A percentile compares a stretch with the other conserved stretches of the same genome.
phyloP scores from a whole-genome alignment of 2,329 filamentous ascomycete genomes.

The Atkinsonella texensis region DNA sequence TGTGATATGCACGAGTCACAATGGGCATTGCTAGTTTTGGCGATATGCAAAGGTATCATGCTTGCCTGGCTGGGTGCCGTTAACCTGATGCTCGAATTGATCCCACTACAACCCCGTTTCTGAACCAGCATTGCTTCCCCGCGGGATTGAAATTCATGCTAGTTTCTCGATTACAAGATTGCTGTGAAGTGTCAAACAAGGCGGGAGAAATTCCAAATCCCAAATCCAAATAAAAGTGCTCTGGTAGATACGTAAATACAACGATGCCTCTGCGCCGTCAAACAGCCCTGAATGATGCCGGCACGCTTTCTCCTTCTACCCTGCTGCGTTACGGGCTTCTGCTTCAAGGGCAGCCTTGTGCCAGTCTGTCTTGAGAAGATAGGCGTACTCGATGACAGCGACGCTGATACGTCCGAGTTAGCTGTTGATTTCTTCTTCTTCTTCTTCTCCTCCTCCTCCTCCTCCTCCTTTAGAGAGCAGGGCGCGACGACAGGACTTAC shows the following conservation, averaged over 20 bases:
- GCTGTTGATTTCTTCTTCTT: too few relatives aligned
- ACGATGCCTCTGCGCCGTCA: neutral
- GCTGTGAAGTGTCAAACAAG: too few relatives aligned
- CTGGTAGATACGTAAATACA: neutral
- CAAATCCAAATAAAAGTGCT: too few relatives aligned
- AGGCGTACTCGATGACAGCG: slow-evolving; percentile 40
- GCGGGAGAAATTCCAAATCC: too few relatives aligned
- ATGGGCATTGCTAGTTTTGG: too few relatives aligned
- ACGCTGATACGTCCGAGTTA: slow-evolving; percentile 24
- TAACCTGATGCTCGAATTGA: too few relatives aligned
- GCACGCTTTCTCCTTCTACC: slow-evolving; percentile 17
- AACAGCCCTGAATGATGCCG: neutral
- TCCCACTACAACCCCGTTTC: neutral
- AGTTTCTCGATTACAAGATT: neutral
- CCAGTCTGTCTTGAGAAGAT: slow-evolving; percentile 41
- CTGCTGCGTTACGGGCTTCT: slow-evolving; percentile 35
- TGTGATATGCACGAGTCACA: too few relatives aligned
- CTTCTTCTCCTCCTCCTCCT: too few relatives aligned
- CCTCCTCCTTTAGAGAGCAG: too few relatives aligned
- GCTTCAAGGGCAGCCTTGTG: slow-evolving; percentile 40
- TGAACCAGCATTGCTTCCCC: neutral
- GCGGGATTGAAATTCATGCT: neutral
- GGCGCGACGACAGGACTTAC: slow-evolving; percentile 25
- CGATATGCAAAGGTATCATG: too few relatives aligned
- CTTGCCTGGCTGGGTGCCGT: too few relatives aligned